A percentile compares a stretch with the other conserved stretches of the same genome.
These are phyloP conservation scores for Trichoderma virens DNA, from an alignment of 495 filamentous ascomycete species.

Conservation along the genomic window DNA sequence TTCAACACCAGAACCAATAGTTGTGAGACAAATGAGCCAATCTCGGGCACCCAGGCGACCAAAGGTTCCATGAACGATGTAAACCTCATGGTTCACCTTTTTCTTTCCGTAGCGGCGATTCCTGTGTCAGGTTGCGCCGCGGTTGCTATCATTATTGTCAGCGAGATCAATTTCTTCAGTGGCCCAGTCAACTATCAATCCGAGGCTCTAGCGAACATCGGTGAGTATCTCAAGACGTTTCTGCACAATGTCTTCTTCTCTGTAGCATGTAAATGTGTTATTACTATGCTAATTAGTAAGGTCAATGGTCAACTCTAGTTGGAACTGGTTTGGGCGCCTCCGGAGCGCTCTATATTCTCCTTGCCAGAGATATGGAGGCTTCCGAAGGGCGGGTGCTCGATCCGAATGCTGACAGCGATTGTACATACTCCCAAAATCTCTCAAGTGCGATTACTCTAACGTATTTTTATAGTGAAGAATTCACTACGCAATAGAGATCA, in stretches of 20 bases:
- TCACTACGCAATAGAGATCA: not conserved
- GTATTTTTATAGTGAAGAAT: no score
- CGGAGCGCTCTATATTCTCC: slow-evolving; percentile 46
- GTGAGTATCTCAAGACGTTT: slow-evolving; percentile 24
- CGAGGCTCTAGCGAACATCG: slow-evolving; percentile 47
- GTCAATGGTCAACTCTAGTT: slow-evolving; percentile 51
- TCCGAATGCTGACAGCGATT: not conserved
- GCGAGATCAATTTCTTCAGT: slow-evolving; percentile 54
- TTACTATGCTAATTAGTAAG: slow-evolving; percentile 14
- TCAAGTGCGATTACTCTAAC: no score
- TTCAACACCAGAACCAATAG: slow-evolving; percentile 25
- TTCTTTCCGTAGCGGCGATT: slow-evolving; percentile 42
- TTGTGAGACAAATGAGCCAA: slow-evolving; percentile 26
- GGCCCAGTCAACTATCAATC: slow-evolving; percentile 41
- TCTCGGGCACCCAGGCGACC: slow-evolving; percentile 49
- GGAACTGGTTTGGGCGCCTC: slow-evolving; percentile 45
- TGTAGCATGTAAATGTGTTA: not conserved
- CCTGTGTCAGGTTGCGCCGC: slow-evolving; percentile 48
- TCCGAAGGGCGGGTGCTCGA: not conserved
- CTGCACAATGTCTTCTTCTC: not conserved
- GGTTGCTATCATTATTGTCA: slow-evolving; percentile 45
- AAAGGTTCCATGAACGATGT: slow-evolving; percentile 39
- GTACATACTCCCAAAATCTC: no score
- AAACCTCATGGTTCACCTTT: slow-evolving; percentile 32
- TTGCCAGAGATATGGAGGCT: slow-evolving; percentile 19